These are phyloP conservation scores for Phytophthora fragariae DNA, from an alignment of 352 stramenopile genomes.

Conservation along the genomic window DNA sequence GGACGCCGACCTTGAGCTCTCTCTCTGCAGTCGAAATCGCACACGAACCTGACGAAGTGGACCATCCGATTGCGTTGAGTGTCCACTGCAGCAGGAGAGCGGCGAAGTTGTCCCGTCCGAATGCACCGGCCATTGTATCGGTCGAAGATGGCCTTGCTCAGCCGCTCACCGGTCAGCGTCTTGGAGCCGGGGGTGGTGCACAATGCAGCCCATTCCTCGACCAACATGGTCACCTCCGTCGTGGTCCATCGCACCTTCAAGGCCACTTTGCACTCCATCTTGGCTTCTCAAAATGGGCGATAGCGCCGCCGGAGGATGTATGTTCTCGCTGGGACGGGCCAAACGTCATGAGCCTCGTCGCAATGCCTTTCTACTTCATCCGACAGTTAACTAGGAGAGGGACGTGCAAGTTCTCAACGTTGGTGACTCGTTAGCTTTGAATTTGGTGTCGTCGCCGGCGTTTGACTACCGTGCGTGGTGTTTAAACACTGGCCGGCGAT, in stretches of 20 bases:
- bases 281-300: not conserved
- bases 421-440: not conserved
- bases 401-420: not conserved
- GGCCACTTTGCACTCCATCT: conserved; percentile 17
- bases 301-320: not conserved
- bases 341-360: not conserved
- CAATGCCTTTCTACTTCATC: not conserved
- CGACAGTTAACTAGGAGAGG: not conserved
- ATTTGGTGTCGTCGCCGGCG: not conserved
- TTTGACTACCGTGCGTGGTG: not conserved
- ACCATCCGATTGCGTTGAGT: conserved; percentile 32
- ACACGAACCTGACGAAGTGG: conserved; percentile 22
- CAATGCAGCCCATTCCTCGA: conserved; percentile 29
- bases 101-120: conserved; percentile 9
- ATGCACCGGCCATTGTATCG: conserved; percentile 24
- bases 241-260: conserved; percentile 31
- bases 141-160: conserved; percentile 27
- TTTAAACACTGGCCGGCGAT: not conserved
- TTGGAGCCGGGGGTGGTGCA: conserved; percentile 1
- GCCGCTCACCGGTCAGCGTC: conserved; percentile 6
- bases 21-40: conserved; percentile 11
- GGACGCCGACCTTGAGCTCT: conserved; percentile 3
- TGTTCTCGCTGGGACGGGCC: conserved; percentile 3
- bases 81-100: conserved; percentile 21
- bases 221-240: conserved; percentile 20